Conservation (phyloP, 768 basidiomycete genomes). For the Collybia mongolica region DNA sequence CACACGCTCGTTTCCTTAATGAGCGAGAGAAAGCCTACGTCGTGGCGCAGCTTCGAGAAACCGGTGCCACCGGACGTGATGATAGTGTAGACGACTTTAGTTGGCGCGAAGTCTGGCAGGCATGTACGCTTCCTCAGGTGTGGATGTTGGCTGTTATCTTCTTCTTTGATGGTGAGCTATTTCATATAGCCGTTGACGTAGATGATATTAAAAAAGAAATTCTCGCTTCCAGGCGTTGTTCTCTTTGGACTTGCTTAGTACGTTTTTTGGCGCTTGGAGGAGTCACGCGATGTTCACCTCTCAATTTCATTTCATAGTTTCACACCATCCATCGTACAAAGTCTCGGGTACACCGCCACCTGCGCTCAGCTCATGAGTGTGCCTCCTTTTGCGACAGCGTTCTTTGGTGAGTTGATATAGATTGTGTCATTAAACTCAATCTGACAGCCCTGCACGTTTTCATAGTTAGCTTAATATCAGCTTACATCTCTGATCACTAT, state of each 20-base stretch:
- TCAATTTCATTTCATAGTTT: constrained; percentile 40
- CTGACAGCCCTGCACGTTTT: not conserved
- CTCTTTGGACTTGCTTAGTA: constrained; percentile 51
- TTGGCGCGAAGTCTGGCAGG: constrained; percentile 53
- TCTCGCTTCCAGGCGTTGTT: constrained; percentile 31
- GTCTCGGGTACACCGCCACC: constrained; percentile 54
- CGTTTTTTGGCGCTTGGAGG: constrained; percentile 10
- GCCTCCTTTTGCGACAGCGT: constrained; percentile 51
- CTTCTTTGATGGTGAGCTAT: constrained; percentile 49
- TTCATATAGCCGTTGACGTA: not conserved
- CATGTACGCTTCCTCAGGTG: constrained; percentile 53
- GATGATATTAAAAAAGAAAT: not conserved
- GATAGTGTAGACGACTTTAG: constrained; percentile 44
- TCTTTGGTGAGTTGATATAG: constrained; percentile 36
- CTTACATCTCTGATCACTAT: constrained; percentile 53
- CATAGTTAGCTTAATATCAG: constrained; percentile 31
- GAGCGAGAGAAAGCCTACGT: constrained; percentile 49
- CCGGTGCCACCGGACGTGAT: constrained; percentile 34
- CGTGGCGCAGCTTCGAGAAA: constrained; percentile 34
- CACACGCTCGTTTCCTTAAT: constrained; percentile 48
- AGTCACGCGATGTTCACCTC: not conserved
- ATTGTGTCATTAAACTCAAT: not conserved
- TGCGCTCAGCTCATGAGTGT: constrained; percentile 64
- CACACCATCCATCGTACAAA: constrained; percentile 67
- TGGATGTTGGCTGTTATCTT: constrained; percentile 47